phyloP scores from a whole-genome alignment of 78 protist genomes.

The Ministeria vibrans region DNA sequence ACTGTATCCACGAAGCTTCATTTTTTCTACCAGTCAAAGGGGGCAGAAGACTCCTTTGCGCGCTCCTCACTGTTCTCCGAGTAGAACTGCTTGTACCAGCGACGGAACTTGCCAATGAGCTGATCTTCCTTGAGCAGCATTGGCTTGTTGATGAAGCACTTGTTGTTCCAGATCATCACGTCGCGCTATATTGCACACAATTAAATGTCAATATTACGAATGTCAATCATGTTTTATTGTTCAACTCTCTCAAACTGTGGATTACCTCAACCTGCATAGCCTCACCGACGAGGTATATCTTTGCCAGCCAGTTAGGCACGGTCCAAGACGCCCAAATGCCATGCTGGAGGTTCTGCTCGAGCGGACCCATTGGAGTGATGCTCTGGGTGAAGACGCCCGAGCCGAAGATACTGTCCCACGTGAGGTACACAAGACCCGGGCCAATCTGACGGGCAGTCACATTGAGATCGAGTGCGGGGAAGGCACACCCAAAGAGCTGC shows the following conservation, averaged over 20 bases:
- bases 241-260: too few species aligned
- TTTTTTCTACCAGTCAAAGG: too few species aligned
- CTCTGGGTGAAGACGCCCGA: background rate
- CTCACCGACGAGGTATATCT: background rate
- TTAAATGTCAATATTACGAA: too few species aligned
- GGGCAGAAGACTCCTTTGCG: too few species aligned
- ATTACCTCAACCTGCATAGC: background rate
- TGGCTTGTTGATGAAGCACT: slow-evolving; percentile 4
- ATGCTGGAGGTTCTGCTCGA: slow-evolving; percentile 4
- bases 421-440: slow-evolving; percentile 17
- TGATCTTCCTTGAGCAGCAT: slow-evolving; percentile 4
- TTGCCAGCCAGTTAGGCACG: background rate
- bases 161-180: slow-evolving; percentile 12
- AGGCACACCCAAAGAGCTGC: background rate
- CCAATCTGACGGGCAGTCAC: slow-evolving; percentile 1
- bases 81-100: slow-evolving; percentile 31
- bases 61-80: too few species aligned
- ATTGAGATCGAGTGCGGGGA: background rate
- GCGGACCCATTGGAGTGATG: slow-evolving; percentile 7
- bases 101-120: slow-evolving; percentile 10
- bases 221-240: too few species aligned
- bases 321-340: background rate
- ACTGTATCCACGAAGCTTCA: too few species aligned
- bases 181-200: too few species aligned
- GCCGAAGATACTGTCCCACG: background rate